Base-by-base conservation (phyloP, 768 basidiomycete species). In the Boletus rufocinnamomeus region DNA sequence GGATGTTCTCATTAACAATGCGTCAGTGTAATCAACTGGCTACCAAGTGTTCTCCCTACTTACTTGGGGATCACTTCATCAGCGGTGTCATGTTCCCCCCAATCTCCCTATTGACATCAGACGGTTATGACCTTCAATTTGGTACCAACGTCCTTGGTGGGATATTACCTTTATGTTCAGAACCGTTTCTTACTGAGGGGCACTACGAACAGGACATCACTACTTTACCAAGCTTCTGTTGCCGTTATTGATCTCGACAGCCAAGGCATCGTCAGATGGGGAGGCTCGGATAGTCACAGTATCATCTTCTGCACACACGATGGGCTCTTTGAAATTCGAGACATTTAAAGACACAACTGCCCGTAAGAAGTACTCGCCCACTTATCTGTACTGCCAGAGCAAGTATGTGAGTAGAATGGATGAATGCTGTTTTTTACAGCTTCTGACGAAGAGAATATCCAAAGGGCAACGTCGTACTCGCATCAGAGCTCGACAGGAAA, bases 51-150 rank as follows among this genome's bases (percentile, higher is more conserved):
- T 56, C 14, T 49, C 34, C 10, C 32, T 6, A 17, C 48, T 50
- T n/a, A 59, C 34, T 27, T 14, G 6, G 35, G 28, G n/a, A 30
- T 54, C 1, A 40, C 19, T 60, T 35, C 17, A 30, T 10, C 53
- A 82, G 81, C 13, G 82, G 81, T 17, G 74, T 82, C 23, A 79
- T 82, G 79, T 52, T 65, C 7, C 70, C 79, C 35, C 79, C 83
- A 0, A 64, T 77, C 2, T 77, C 78, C 1, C 48, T 69, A 32
- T 40, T 82, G 11, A 83, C 84, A 2, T 66, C 66, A 3, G 75
- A 85, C 46, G 83, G 83, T 19, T 84, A 84, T 62, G 85, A 87
- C 63, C 70, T 81, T 10, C 80, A 82, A 61, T 82, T 84, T 49
- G 83, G 84, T 8, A 81, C 79, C 5, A 84, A 85, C 54, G 80